These are phyloP conservation scores for Backusella tuberculispora DNA, from an alignment of 192 early-diverging fungal species.

Conservation along the genomic window DNA sequence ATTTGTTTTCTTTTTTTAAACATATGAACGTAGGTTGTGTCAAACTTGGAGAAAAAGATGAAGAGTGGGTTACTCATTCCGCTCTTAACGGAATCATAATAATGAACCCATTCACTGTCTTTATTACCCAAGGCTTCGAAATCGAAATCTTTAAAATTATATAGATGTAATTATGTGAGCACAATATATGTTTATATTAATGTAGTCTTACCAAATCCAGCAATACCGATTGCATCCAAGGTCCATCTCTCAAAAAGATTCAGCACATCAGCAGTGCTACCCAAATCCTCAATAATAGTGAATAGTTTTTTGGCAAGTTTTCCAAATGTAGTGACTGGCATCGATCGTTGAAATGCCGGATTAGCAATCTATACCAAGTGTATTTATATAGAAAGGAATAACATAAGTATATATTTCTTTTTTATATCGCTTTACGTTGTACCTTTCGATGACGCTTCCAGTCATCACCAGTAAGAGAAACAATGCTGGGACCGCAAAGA, in stretches of 20 bases:
- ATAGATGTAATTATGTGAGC: background rate
- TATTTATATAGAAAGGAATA: background rate
- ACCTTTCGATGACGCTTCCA: conserved; percentile 33
- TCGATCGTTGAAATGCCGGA: conserved; percentile 19
- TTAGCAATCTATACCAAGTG: conserved; percentile 21
- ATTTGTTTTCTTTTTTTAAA: conserved; percentile 18
- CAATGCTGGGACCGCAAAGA: background rate
- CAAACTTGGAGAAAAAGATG: conserved; percentile 58
- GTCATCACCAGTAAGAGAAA: background rate
- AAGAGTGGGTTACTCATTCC: conserved; percentile 52
- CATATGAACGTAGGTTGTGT: conserved; percentile 24
- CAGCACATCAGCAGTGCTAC: background rate
- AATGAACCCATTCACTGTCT: conserved; percentile 43
- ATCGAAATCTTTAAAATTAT: conserved; percentile 42
- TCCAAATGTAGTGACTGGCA: conserved; percentile 20
- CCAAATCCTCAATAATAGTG: conserved; percentile 5
- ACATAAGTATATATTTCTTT: too few relatives aligned
- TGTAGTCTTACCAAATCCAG: conserved; percentile 42
- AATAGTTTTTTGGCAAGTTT: background rate
- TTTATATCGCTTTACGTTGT: background rate
- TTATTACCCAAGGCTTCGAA: conserved; percentile 53
- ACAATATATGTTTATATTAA: too few relatives aligned
- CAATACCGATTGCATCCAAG: conserved; percentile 63
- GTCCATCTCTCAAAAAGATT: conserved; percentile 41
- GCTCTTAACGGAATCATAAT: conserved; percentile 51